phyloP scores from a whole-genome alignment of 371 early-diverging fungal species.

The Apophysomyces elegans region DNA sequence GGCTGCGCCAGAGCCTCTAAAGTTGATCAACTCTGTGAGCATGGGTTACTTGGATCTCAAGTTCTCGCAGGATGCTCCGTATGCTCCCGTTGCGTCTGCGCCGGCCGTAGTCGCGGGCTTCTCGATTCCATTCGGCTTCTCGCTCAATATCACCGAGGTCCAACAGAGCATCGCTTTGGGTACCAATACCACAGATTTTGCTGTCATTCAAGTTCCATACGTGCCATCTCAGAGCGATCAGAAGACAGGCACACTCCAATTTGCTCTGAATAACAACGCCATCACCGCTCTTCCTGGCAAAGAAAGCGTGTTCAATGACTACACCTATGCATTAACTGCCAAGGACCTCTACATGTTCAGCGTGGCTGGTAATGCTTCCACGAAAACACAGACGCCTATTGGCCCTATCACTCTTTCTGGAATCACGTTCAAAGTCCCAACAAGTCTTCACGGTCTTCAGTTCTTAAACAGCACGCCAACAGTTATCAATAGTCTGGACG shows the following conservation, averaged over 20 bases:
- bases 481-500: constrained; percentile 60
- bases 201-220: constrained; percentile 43
- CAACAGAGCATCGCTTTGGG: constrained; percentile 47
- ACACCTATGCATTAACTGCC: constrained; percentile 54
- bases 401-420: constrained; percentile 61
- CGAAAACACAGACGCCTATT: constrained; percentile 61
- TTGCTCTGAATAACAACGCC: constrained; percentile 37
- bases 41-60: constrained; percentile 55
- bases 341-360: constrained; percentile 48
- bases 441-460: constrained; percentile 60
- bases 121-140: constrained; percentile 57
- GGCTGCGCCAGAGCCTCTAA: constrained; percentile 37
- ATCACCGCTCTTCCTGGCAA: constrained; percentile 40
- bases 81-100: constrained; percentile 47
- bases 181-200: constrained; percentile 45
- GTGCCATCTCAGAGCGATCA: constrained; percentile 49
- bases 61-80: constrained; percentile 48
- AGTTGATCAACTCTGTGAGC: constrained; percentile 55
- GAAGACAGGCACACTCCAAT: constrained; percentile 46
- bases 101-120: constrained; percentile 53
- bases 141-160: constrained; percentile 51
- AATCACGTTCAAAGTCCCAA: constrained; percentile 60
- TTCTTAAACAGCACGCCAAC: constrained; percentile 64
- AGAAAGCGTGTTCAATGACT: constrained; percentile 49
- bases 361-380: constrained; percentile 54